phyloP scores from a whole-genome alignment of 129 eudicot genomes.

The Cynara cardunculus region DNA sequence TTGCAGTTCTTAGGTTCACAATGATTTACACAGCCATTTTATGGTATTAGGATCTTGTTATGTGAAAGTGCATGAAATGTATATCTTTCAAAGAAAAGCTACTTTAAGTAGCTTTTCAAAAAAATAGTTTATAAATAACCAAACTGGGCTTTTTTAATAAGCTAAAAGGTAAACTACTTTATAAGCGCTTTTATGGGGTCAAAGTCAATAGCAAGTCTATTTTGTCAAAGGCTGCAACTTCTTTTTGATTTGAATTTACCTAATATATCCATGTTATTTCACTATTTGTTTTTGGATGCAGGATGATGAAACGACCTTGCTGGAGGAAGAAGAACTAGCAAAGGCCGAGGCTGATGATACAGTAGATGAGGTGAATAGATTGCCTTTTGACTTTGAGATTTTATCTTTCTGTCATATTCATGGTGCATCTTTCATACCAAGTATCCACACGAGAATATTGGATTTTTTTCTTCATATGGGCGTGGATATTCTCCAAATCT shows the following conservation, averaged over 20 bases:
- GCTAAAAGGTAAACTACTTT: too few relatives aligned
- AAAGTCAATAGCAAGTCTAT: too few relatives aligned
- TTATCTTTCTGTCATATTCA: neutral
- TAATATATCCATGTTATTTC: neutral
- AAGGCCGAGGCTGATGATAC: conserved; percentile 55
- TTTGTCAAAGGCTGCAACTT: neutral
- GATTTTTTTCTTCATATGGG: neutral
- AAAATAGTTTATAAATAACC: too few relatives aligned
- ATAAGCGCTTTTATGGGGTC: too few relatives aligned
- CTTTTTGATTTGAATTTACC: neutral
- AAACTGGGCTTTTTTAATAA: too few relatives aligned
- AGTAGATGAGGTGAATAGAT: conserved; percentile 61
- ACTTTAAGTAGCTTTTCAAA: too few relatives aligned
- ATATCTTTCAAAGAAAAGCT: too few relatives aligned
- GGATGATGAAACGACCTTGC: conserved; percentile 96
- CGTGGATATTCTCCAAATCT: neutral
- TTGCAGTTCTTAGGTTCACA: too few relatives aligned
- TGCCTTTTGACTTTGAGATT: neutral
- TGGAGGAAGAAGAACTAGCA: conserved; percentile 89
- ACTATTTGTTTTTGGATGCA: conserved; percentile 16
- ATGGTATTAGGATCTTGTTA: too few relatives aligned
- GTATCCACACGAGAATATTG: neutral
- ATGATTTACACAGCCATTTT: neutral
- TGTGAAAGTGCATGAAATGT: neutral
- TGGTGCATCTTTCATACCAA: neutral